These are phyloP conservation scores for Puccinia novopanici DNA, from an alignment of 1,284 basidiomycete genomes.

Conservation along the genomic window DNA sequence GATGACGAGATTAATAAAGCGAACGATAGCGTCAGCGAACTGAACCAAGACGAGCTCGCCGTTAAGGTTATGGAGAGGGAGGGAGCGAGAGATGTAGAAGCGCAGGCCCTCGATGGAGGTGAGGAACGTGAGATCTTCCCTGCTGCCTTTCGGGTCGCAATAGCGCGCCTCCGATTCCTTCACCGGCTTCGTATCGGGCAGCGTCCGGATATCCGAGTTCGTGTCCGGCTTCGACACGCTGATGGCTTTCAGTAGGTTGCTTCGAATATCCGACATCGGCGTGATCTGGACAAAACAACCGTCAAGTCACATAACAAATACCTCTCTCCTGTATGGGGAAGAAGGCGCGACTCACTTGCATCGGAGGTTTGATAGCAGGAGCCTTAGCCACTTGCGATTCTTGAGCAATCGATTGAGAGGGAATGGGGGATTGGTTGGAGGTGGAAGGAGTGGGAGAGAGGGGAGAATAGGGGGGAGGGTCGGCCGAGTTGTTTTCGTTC, in stretches of 20 bases:
- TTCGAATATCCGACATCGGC: slow-evolving; percentile 58
- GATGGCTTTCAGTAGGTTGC: slow-evolving; percentile 58
- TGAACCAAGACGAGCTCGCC: slow-evolving; percentile 52
- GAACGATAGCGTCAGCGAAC: slow-evolving; percentile 36
- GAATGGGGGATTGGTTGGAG: background rate
- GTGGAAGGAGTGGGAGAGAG: background rate
- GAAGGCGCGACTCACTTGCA: background rate
- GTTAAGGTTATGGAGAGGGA: slow-evolving; percentile 42
- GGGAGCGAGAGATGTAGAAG: slow-evolving; percentile 58
- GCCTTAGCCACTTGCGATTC: slow-evolving; percentile 14
- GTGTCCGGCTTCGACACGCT: slow-evolving; percentile 60
- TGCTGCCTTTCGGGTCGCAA: slow-evolving; percentile 59
- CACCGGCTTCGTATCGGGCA: slow-evolving; percentile 58
- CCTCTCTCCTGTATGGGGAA: background rate
- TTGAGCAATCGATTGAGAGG: slow-evolving; percentile 16
- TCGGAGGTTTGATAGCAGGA: slow-evolving; percentile 26
- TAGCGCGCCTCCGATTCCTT: slow-evolving; percentile 59
- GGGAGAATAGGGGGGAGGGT: slow-evolving; percentile 41
- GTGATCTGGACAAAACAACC: slow-evolving; percentile 53
- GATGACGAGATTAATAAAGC: slow-evolving; percentile 35
- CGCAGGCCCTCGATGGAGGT: slow-evolving; percentile 59
- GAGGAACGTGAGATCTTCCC: slow-evolving; percentile 59
- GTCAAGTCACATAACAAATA: background rate
- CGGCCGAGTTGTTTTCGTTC: slow-evolving; percentile 12
- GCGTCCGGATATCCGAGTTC: slow-evolving; percentile 57